phyloP scores from a whole-genome alignment of 2,329 filamentous ascomycete genomes.

The Penicillium sp. region DNA sequence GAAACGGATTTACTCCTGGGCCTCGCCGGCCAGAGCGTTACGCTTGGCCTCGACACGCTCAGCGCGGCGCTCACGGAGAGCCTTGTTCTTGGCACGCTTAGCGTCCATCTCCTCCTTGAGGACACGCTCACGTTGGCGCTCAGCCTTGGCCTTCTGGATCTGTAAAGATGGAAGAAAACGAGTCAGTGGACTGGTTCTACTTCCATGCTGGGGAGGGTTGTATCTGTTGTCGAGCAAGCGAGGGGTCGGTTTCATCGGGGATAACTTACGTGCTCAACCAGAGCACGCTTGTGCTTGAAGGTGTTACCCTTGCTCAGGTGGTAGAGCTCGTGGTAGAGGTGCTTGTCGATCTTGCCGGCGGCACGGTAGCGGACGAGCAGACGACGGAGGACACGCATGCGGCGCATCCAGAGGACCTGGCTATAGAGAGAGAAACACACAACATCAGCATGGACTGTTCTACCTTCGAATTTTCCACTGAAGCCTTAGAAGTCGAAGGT shows the following conservation, averaged over 20 bases:
- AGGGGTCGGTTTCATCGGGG: neutral
- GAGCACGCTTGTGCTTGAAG: conserved; percentile 99
- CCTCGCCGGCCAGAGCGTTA: conserved; percentile 77
- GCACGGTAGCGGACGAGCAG: conserved; percentile 99
- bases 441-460: conserved; percentile 21
- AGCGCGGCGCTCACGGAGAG: conserved; percentile 96
- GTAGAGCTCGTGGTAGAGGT: conserved; percentile 99
- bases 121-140: conserved; percentile 93
- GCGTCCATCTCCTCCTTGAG: conserved; percentile 99
- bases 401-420: conserved; percentile 99
- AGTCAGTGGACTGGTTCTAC: conserved; percentile 17
- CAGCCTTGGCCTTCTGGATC: conserved; percentile 99
- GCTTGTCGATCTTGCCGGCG: conserved; percentile 99
- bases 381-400: conserved; percentile 97
- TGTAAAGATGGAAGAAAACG: conserved; percentile 47
- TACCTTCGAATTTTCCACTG: neutral
- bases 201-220: neutral
- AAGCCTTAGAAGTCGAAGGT: neutral
- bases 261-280: conserved; percentile 95
- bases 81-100: conserved; percentile 99
- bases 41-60: conserved; percentile 92
- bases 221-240: neutral
- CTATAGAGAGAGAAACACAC: conserved; percentile 51
- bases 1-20: conserved; percentile 46
- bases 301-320: conserved; percentile 99